Evolutionary conservation across 2,329 filamentous ascomycete genomes (phyloP).

Genomic region (Aureobasidium sp.): DNA sequence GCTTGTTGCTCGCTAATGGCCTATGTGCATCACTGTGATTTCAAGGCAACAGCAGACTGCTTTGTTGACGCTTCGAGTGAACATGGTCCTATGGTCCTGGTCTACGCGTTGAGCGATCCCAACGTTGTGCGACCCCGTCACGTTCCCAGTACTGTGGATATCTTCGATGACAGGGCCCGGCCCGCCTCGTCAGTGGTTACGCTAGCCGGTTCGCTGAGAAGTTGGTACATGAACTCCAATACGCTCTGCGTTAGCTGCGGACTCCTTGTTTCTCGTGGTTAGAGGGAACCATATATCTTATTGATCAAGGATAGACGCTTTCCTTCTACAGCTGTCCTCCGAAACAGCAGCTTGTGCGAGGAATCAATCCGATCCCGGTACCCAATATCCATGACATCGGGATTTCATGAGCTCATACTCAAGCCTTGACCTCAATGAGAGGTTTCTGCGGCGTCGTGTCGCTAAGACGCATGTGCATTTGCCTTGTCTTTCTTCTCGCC

Average conservation of each 20-base stretch:
- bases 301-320: neutral
- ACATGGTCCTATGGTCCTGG: neutral
- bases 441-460: neutral
- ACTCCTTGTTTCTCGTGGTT: neutral
- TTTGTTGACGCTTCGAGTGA: neutral
- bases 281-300: neutral
- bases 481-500: neutral
- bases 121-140: neutral
- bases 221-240: neutral
- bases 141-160: neutral
- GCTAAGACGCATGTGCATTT: neutral
- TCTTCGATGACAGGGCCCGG: slow-evolving; percentile 9
- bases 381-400: neutral
- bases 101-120: neutral
- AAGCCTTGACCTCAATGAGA: too few relatives aligned
- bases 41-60: neutral
- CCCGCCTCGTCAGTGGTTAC: neutral
- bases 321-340: neutral
- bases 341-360: neutral
- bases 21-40: neutral
- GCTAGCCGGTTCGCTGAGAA: neutral
- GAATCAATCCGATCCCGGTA: neutral
- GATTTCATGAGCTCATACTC: neutral
- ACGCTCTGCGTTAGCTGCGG: neutral
- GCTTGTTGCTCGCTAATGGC: neutral